Conservation (phyloP, 192 early-diverging fungal genomes). For the Borealophlyctis nickersoniae region DNA sequence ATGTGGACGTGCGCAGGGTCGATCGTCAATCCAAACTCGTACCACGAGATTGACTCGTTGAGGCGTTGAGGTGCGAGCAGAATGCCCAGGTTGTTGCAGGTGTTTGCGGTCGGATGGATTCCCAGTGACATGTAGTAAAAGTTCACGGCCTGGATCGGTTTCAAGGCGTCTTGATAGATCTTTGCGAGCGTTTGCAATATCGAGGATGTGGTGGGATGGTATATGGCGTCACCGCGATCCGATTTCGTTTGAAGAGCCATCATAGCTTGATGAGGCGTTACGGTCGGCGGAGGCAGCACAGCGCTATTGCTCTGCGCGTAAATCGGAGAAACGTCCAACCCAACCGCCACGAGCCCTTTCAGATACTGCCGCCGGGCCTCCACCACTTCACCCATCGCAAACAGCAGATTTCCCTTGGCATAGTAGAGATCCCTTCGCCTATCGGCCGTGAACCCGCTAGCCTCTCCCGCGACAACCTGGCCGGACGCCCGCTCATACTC, state of each 20-base stretch:
- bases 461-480: constrained; percentile 5
- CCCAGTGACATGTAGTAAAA: constrained; percentile 82
- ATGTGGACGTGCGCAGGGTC: constrained; percentile 84
- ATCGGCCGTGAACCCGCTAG: constrained; percentile 32
- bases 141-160: constrained; percentile 67
- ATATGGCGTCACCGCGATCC: constrained; percentile 10
- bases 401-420: constrained; percentile 80
- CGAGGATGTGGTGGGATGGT: constrained; percentile 55
- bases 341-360: constrained; percentile 71
- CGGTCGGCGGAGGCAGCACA: constrained; percentile 50
- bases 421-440: constrained; percentile 82
- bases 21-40: constrained; percentile 78
- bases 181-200: constrained; percentile 83
- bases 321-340: constrained; percentile 35
- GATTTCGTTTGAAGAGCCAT: constrained; percentile 49
- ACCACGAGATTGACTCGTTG: constrained; percentile 79
- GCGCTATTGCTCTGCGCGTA: constrained; percentile 59
- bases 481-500: constrained; percentile 15
- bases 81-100: constrained; percentile 90
- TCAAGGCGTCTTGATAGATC: constrained; percentile 77
- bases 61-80: constrained; percentile 68
- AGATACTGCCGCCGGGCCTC: constrained; percentile 80
- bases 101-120: constrained; percentile 78
- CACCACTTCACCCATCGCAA: constrained; percentile 67
- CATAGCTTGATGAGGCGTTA: constrained; percentile 33